Evolutionary conservation across 2,329 filamentous ascomycete genomes (phyloP).

Genomic region (Aspergillus sp.): DNA sequence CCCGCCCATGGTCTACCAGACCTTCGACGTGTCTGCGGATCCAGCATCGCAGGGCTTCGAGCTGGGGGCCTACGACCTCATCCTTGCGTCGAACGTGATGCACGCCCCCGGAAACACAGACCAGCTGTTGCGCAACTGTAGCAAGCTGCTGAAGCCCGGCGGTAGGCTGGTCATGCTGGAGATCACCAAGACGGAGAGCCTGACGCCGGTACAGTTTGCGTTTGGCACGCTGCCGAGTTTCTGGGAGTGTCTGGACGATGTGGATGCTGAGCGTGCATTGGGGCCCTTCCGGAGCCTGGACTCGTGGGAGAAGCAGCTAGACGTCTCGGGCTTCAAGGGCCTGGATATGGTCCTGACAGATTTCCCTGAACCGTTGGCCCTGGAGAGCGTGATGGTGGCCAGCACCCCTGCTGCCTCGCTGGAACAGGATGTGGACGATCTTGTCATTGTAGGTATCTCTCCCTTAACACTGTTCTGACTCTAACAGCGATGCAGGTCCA

Average conservation of each 20-base stretch:
- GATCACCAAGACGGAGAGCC: slow-evolving; percentile 1
- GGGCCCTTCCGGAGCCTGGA: not conserved
- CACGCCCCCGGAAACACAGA: not conserved
- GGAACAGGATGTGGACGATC: not conserved
- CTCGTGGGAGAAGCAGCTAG: not conserved
- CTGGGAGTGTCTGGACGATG: not conserved
- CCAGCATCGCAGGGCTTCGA: slow-evolving; percentile 2
- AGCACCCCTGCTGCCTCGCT: not conserved
- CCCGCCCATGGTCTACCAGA: not conserved
- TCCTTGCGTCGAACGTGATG: slow-evolving; percentile 5
- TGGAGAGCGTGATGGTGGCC: not conserved
- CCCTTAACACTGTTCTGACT: not conserved
- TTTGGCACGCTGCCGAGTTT: slow-evolving; percentile 5
- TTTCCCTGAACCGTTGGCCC: not conserved
- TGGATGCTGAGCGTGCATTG: not conserved
- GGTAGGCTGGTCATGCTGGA: slow-evolving; percentile 4
- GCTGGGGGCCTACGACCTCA: slow-evolving; percentile 3
- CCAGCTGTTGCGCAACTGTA: not conserved
- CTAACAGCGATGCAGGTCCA: not conserved
- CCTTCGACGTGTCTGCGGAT: slow-evolving; percentile 3
- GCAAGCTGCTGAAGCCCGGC: slow-evolving; percentile 2
- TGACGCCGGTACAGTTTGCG: slow-evolving; percentile 1
- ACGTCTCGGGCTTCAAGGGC: not conserved
- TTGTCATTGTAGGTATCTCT: not conserved
- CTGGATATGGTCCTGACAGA: not conserved